Evolutionary conservation across 2,329 filamentous ascomycete species (phyloP), one percentile per base, ranked within the genome.

Genomic region (Mycosphaerella sp.): DNA sequence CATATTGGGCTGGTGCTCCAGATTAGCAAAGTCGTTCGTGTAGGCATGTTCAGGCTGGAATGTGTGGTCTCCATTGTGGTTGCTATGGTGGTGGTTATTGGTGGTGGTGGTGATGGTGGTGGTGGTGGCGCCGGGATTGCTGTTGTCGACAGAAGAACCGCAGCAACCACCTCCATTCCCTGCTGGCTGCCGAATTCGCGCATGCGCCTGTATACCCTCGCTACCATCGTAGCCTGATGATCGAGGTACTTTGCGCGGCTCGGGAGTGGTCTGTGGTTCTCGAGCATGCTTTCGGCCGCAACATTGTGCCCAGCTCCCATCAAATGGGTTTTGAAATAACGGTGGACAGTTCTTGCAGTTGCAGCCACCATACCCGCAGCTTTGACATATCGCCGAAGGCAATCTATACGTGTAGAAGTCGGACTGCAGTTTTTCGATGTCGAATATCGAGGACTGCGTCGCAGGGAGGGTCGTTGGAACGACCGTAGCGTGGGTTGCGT

Each of bases 281-380:
- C 64, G 59, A 7, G 66, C 65, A 53, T 69, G 66, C 53, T 66
- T 67, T 8, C 67, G 61, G 3, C 65, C 64, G 54, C 67, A 69
- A 54, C 64, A 66, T 43, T 68, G 64, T 44, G 64, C 66, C 67
- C 67, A 69, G 52, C 62, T 66, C 6, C 65, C 62, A 5, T 53
- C 65, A 31, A 53, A 56, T 36, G 60, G 60, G 46, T 61, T 66
- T 51, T 69, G 67, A 52, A 69, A 66, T 44, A 66, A 55, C 3
- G 66, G 64, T 7, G 67, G 67, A 47, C 67, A 69, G 36, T 63
- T 66, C 14, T 65, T 54, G 49, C 67, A 69, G 26, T 65, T 68
- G 47, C 67, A 69, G 32, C 66, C 66, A 50, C 58, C 63, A 2
- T 67, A 59, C 34, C 66, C 65, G 49, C 67, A 69, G 14, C 64